A percentile compares a stretch with the other conserved stretches of the same genome.
Conservation (phyloP, 306 rosid species). For the Begonia peltatifolia region DNA sequence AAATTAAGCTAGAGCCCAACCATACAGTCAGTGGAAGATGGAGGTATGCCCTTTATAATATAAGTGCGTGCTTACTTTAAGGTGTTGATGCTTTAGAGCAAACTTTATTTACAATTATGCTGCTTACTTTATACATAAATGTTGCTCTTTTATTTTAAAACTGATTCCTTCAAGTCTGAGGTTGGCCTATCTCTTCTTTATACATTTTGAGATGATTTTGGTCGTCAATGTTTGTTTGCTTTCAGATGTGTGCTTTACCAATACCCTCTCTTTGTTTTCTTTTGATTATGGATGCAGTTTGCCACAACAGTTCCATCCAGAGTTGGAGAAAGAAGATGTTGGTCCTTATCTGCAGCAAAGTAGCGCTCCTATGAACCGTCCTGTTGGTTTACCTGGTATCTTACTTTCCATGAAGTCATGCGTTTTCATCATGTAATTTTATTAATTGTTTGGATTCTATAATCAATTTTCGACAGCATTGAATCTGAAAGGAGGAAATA, state of each 20-base stretch:
- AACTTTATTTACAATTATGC: no score
- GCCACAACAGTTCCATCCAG: no score
- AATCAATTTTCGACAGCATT: slow-evolving; percentile 10
- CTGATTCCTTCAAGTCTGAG: no score
- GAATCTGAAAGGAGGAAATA: slow-evolving; percentile 18
- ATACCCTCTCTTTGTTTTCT: not conserved
- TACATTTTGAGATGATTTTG: no score
- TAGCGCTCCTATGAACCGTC: slow-evolving; percentile 25
- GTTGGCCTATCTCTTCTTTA: no score
- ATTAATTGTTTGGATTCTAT: slow-evolving; percentile 4
- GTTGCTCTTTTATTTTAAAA: no score
- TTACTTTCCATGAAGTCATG: not conserved
- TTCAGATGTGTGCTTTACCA: no score
- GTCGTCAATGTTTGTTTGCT: no score
- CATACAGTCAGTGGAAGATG: slow-evolving; percentile 23
- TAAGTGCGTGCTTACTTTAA: no score
- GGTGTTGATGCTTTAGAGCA: no score
- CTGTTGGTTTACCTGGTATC: slow-evolving; percentile 29
- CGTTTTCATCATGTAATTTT: slow-evolving; percentile 11
- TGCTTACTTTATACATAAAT: no score
- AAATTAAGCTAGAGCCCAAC: slow-evolving; percentile 28
- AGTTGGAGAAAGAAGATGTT: slow-evolving; percentile 16
- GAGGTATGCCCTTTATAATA: slow-evolving; percentile 7
- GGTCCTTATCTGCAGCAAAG: slow-evolving; percentile 31
- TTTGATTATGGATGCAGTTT: slow-evolving; percentile 9